Conservation (phyloP, 2,329 filamentous ascomycete genomes). For the Colletotrichum destructivum region DNA sequence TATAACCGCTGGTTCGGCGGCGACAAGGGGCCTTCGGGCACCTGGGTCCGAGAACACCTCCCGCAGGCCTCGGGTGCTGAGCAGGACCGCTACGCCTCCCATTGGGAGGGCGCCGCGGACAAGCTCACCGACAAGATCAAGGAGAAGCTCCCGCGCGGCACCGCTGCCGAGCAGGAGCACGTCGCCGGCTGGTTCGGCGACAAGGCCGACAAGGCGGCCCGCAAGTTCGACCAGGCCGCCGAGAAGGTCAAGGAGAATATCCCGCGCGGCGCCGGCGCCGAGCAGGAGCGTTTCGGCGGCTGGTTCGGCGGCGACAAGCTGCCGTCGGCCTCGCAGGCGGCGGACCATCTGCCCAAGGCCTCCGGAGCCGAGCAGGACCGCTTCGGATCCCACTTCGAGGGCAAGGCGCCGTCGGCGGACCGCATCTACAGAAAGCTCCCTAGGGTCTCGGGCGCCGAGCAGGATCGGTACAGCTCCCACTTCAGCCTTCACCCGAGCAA, state of each 20-base stretch:
- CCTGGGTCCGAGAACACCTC: slow-evolving; percentile 28
- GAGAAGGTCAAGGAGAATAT: slow-evolving; percentile 27
- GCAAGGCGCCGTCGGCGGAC: slow-evolving; percentile 24
- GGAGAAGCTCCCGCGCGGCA: slow-evolving; percentile 28
- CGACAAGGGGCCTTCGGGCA: slow-evolving; percentile 29
- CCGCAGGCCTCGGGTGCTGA: slow-evolving; percentile 41
- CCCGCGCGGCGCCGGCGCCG: slow-evolving; percentile 10
- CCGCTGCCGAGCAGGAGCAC: slow-evolving; percentile 43
- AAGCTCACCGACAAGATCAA: slow-evolving; percentile 28
- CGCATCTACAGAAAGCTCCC: slow-evolving; percentile 31
- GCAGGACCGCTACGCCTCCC: slow-evolving; percentile 44
- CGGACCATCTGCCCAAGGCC: slow-evolving; percentile 19
- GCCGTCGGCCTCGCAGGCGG: slow-evolving; percentile 43
- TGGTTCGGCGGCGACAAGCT: slow-evolving; percentile 35
- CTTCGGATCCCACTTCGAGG: slow-evolving; percentile 35
- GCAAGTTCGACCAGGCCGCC: slow-evolving; percentile 15
- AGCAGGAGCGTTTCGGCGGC: slow-evolving; percentile 15
- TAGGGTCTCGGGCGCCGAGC: slow-evolving; percentile 37
- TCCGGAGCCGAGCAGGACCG: slow-evolving; percentile 41
- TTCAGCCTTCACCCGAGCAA: slow-evolving; percentile 41
- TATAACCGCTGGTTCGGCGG: slow-evolving; percentile 43
- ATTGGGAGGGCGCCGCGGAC: slow-evolving; percentile 32
- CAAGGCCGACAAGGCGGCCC: slow-evolving; percentile 24
- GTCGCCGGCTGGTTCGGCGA: slow-evolving; percentile 41
- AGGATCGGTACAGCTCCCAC: slow-evolving; percentile 46